phyloP scores from a whole-genome alignment of 2,329 filamentous ascomycete genomes.

The Epichloe hybrida region DNA sequence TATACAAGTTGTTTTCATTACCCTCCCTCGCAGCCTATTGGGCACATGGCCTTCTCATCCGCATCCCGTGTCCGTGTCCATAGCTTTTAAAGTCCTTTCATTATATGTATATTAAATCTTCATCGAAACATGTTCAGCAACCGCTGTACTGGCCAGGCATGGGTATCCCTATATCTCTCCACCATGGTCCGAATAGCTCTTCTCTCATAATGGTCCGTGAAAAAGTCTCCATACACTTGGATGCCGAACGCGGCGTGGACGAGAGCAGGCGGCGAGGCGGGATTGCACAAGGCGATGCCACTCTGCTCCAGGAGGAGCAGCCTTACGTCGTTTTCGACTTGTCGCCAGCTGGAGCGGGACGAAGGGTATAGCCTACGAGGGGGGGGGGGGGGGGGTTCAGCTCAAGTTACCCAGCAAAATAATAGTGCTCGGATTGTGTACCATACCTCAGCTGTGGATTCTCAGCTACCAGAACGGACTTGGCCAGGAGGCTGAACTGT shows the following conservation, averaged over 20 bases:
- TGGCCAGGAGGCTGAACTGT: conserved; percentile 26
- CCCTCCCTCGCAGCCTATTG: no score
- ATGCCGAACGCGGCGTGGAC: conserved; percentile 27
- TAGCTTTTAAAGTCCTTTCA: not conserved
- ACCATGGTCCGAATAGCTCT: conserved; percentile 24
- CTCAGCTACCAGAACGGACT: conserved; percentile 26
- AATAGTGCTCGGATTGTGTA: no score
- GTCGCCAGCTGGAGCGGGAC: conserved; percentile 19
- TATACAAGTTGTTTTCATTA: no score
- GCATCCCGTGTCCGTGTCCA: not conserved
- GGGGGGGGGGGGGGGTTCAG: no score
- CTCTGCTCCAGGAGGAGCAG: conserved; percentile 25
- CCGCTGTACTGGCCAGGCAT: conserved; percentile 26
- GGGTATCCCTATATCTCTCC: conserved; percentile 30
- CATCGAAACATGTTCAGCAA: conserved; percentile 22
- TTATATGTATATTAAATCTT: not conserved
- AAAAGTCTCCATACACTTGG: conserved; percentile 28
- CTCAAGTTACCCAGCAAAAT: no score
- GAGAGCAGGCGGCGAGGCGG: conserved; percentile 23
- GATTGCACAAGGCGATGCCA: conserved; percentile 26
- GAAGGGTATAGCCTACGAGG: conserved; percentile 7
- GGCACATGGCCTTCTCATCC: not conserved
- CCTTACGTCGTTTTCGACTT: conserved; percentile 24
- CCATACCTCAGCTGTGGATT: conserved; percentile 23
- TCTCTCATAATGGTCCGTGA: conserved; percentile 26